Conservation (phyloP, 1,139 yeast genomes). For the Debaryomycetaceae sp. region DNA sequence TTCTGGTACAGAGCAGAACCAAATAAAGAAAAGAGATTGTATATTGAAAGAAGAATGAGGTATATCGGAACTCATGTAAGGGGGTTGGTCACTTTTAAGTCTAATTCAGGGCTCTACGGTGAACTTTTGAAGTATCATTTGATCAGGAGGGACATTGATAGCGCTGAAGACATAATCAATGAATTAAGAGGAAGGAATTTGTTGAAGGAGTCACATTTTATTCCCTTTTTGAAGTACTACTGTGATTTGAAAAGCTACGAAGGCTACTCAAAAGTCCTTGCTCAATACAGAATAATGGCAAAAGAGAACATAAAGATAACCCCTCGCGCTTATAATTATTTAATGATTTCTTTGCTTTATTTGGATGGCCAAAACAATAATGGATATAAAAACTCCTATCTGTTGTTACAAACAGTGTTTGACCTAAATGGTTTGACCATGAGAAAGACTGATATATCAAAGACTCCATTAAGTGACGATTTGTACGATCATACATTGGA, state of each 20-base stretch:
- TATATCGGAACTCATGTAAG: slow-evolving; percentile 7
- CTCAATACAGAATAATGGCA: slow-evolving; percentile 41
- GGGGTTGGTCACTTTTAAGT: slow-evolving; percentile 6
- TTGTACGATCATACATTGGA: slow-evolving; percentile 14
- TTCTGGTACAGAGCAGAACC: slow-evolving; percentile 22
- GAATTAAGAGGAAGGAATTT: slow-evolving; percentile 13
- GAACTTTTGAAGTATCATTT: slow-evolving; percentile 26
- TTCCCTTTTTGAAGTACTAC: slow-evolving; percentile 28
- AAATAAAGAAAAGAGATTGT: slow-evolving; percentile 5
- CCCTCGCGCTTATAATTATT: slow-evolving; percentile 35
- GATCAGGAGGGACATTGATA: slow-evolving; percentile 11
- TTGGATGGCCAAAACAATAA: slow-evolving; percentile 28
- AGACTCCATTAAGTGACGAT: slow-evolving; percentile 10
- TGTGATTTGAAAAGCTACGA: slow-evolving; percentile 21
- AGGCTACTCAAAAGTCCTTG: slow-evolving; percentile 26
- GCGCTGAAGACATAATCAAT: slow-evolving; percentile 15
- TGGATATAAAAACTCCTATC: slow-evolving; percentile 24
- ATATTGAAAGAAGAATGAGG: slow-evolving; percentile 8
- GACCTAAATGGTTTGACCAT: slow-evolving; percentile 29
- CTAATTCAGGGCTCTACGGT: slow-evolving; percentile 15
- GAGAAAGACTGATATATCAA: slow-evolving; percentile 5
- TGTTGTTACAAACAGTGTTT: slow-evolving; percentile 30
- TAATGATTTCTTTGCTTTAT: slow-evolving; percentile 42
- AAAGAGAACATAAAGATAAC: slow-evolving; percentile 26
- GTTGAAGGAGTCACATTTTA: slow-evolving; percentile 22